Evolutionary conservation across 768 basidiomycete species (phyloP).

Genomic region (Russula sp.): DNA sequence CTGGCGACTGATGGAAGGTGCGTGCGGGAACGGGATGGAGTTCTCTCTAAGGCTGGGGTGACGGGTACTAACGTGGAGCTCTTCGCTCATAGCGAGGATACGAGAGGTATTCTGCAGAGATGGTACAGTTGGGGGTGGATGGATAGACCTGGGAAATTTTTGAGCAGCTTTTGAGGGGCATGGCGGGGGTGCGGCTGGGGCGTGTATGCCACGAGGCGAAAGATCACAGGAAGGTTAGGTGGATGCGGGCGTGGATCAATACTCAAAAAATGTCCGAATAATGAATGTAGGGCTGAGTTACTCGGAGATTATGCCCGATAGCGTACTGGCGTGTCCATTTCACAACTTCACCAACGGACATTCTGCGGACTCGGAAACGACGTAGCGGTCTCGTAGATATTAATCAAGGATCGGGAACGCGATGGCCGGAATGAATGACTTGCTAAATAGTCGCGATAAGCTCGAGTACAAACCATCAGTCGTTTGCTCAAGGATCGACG

Average conservation of each 20-base stretch:
- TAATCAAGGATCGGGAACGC: not conserved
- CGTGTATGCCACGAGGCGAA: constrained; percentile 21
- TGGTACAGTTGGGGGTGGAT: constrained; percentile 12
- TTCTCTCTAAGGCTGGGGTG: constrained; percentile 7
- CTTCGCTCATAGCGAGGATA: constrained; percentile 16
- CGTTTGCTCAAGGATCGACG: not conserved
- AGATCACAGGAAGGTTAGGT: constrained; percentile 4
- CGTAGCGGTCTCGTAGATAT: constrained; percentile 1
- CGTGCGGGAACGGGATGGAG: constrained; percentile 18
- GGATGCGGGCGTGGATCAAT: constrained; percentile 9
- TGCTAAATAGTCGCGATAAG: constrained; percentile 2
- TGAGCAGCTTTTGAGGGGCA: constrained; percentile 20
- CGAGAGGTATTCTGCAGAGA: constrained; percentile 13
- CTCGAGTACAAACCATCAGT: not conserved
- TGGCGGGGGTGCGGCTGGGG: constrained; percentile 12
- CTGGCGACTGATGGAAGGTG: constrained; percentile 19
- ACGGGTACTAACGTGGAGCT: constrained; percentile 1
- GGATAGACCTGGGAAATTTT: constrained; percentile 2
- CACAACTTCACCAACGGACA: not conserved
- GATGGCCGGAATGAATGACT: constrained; percentile 6
- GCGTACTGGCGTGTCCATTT: not conserved
- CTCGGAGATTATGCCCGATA: constrained; percentile 4
- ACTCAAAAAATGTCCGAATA: not conserved
- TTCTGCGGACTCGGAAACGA: not conserved
- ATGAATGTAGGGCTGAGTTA: constrained; percentile 1